Percentiles rank a stretch among this genome's conserved stretches.
These are phyloP conservation scores for Peniophora sp. DNA, from an alignment of 1,284 basidiomycete genomes.

Conservation along the genomic window DNA sequence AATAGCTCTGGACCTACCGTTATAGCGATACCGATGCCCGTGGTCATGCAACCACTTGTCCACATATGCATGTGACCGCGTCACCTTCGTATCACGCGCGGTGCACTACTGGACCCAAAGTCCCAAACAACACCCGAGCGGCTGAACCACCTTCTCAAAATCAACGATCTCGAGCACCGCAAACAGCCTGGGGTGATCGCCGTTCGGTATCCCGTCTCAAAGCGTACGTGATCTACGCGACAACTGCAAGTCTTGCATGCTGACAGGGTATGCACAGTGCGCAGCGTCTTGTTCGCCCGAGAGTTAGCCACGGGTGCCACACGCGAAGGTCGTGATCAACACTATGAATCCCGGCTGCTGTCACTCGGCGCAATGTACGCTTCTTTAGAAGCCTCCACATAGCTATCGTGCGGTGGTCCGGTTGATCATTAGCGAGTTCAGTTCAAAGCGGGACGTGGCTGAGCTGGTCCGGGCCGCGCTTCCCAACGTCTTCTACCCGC, in stretches of 20 bases:
- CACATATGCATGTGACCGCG: no score
- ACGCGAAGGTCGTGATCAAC: slow-evolving; percentile 23
- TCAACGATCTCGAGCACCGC: slow-evolving; percentile 21
- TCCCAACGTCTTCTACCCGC: no score
- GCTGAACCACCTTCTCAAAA: slow-evolving; percentile 18
- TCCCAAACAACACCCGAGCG: slow-evolving; percentile 3
- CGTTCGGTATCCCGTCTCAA: not conserved
- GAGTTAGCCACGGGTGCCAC: slow-evolving; percentile 26
- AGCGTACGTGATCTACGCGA: not conserved
- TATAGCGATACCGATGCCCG: no score
- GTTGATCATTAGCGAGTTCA: no score
- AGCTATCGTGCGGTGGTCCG: no score
- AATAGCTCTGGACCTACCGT: no score
- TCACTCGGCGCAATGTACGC: not conserved
- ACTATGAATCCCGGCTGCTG: not conserved
- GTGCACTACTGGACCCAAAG: slow-evolving; percentile 19
- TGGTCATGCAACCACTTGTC: no score
- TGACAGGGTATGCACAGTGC: slow-evolving; percentile 22
- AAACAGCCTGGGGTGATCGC: slow-evolving; percentile 4
- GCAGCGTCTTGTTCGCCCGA: slow-evolving; percentile 34
- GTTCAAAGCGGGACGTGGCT: no score
- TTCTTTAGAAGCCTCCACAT: not conserved
- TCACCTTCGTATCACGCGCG: slow-evolving; percentile 19
- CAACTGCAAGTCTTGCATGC: not conserved
- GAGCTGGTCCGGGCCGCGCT: no score